A percentile compares a stretch with the other conserved stretches of the same genome.
These are phyloP conservation scores for Leccinum angustisporum DNA, from an alignment of 1,284 basidiomycete species.

Conservation along the genomic window DNA sequence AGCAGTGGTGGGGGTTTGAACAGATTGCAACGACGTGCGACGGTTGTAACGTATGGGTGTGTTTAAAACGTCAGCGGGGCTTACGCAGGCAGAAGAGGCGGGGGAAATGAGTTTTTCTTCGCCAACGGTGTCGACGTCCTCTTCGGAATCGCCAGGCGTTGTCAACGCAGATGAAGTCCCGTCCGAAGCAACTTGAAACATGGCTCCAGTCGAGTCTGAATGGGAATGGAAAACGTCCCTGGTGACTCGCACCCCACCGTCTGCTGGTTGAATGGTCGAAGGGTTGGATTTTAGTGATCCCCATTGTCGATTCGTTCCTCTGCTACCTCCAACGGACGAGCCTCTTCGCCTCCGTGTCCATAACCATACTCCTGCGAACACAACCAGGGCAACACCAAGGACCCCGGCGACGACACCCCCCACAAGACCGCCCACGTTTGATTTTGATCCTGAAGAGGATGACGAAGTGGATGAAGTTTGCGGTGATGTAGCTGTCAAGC, in stretches of 20 bases:
- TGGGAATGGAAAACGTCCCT: constrained; percentile 16
- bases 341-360: constrained; percentile 29
- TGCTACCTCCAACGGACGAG: neutral
- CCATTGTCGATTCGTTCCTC: constrained; percentile 20
- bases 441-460: constrained; percentile 15
- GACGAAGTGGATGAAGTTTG: constrained; percentile 16
- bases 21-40: constrained; percentile 21
- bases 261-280: constrained; percentile 16
- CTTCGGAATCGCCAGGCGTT: constrained; percentile 25
- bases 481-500: constrained; percentile 29
- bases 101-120: constrained; percentile 28
- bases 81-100: constrained; percentile 15
- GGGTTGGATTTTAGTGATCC: constrained; percentile 27
- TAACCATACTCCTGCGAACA: constrained; percentile 34
- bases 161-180: constrained; percentile 19
- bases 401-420: constrained; percentile 44
- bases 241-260: neutral
- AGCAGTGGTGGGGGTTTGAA: constrained; percentile 12
- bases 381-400: constrained; percentile 30
- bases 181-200: constrained; percentile 11
- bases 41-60: constrained; percentile 22
- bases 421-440: constrained; percentile 41
- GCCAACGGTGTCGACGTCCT: constrained; percentile 12
- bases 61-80: constrained; percentile 20
- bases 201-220: constrained; percentile 24